Conservation (phyloP, 345 rosid species). For the Lepidium didymum region DNA sequence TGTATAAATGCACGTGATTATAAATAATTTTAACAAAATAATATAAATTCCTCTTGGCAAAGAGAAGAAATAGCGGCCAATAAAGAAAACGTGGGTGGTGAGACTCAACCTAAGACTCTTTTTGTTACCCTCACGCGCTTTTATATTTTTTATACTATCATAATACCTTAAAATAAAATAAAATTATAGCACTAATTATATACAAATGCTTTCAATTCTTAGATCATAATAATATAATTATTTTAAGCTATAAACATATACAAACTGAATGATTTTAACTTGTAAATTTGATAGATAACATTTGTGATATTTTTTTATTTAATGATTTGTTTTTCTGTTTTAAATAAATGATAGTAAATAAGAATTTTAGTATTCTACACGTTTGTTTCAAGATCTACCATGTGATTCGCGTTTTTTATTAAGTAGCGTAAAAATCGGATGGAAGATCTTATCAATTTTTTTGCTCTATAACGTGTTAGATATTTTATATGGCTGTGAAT, state of each 20-base stretch:
- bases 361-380: conserved; percentile 10
- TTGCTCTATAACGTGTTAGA: background rate
- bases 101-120: background rate
- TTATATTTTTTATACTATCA: background rate
- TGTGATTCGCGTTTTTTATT: conserved; percentile 18
- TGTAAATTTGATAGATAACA: background rate
- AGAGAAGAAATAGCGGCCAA: conserved; percentile 20
- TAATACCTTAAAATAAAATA: background rate
- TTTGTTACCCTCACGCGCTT: conserved; percentile 7
- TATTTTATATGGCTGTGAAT: conserved; percentile 10
- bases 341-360: background rate
- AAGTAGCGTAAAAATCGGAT: conserved; percentile 21
- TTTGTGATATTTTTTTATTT: background rate
- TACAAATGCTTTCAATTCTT: background rate
- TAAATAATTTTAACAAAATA: background rate
- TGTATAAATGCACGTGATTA: conserved; percentile 23
- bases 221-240: no score
- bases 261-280: background rate
- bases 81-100: conserved; percentile 31
- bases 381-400: conserved; percentile 20
- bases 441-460: background rate
- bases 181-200: background rate
- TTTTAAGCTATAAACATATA: background rate
- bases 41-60: background rate
- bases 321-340: background rate